phyloP scores from a whole-genome alignment of 202 grass and related monocot species.

The Elaeis oleifera region DNA sequence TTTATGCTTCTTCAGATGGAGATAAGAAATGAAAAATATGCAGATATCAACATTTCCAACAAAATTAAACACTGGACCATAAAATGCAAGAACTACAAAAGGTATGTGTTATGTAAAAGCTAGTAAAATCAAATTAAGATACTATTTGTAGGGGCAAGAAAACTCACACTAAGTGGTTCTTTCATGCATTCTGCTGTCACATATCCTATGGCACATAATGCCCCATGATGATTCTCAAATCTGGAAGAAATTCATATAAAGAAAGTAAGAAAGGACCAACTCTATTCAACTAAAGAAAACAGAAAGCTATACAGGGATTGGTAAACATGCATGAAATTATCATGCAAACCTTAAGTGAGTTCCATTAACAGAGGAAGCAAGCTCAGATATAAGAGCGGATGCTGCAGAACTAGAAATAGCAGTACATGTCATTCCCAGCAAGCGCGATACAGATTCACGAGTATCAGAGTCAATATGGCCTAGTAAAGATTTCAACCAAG shows the following conservation, averaged over 20 bases:
- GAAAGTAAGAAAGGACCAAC: constrained; percentile 19
- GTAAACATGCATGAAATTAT: constrained; percentile 4
- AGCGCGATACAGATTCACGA: constrained; percentile 61
- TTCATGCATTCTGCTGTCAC: constrained; percentile 68
- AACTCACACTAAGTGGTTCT: constrained; percentile 52
- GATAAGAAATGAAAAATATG: no score
- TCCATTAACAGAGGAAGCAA: constrained; percentile 44
- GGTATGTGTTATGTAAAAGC: no score
- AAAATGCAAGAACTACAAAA: no score
- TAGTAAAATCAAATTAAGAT: not conserved
- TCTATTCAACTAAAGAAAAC: constrained; percentile 8
- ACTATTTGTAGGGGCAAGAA: not conserved
- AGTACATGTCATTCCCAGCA: constrained; percentile 70
- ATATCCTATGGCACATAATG: constrained; percentile 73
- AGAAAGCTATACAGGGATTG: not conserved
- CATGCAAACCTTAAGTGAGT: constrained; percentile 47
- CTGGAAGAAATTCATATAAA: constrained; percentile 42
- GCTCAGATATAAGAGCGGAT: constrained; percentile 52
- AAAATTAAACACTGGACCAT: no score
- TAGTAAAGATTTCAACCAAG: constrained; percentile 64
- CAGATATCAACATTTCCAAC: no score
- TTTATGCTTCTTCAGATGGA: no score
- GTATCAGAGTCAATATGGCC: constrained; percentile 86
- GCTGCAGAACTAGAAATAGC: constrained; percentile 55
- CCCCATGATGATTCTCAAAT: constrained; percentile 84